Conservation (phyloP, 2,329 filamentous ascomycete genomes). For the Apiospora koreana region DNA sequence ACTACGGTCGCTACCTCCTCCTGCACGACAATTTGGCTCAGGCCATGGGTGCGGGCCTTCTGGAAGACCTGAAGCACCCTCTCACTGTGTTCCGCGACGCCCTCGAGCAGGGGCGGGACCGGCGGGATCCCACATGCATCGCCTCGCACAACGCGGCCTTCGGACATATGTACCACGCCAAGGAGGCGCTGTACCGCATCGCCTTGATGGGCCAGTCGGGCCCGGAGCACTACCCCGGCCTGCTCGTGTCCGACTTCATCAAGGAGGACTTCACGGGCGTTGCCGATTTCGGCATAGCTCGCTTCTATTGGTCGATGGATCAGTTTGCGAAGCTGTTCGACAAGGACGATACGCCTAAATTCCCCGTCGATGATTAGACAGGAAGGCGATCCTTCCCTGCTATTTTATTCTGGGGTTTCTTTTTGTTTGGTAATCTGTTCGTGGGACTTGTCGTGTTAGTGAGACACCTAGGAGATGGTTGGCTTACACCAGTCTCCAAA, state of each 20-base stretch:
- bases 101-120: not conserved
- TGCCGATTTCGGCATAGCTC: too few relatives aligned
- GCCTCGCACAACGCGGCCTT: not conserved
- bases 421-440: too few relatives aligned
- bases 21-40: not conserved
- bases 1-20: not conserved
- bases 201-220: too few relatives aligned
- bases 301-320: too few relatives aligned
- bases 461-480: not conserved
- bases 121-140: not conserved
- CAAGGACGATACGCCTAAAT: too few relatives aligned
- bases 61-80: not conserved
- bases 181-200: not conserved
- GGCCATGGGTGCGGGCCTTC: not conserved
- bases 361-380: too few relatives aligned
- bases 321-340: too few relatives aligned
- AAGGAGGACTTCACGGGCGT: too few relatives aligned
- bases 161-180: not conserved
- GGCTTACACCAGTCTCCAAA: not conserved
- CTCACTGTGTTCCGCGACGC: not conserved
- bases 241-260: too few relatives aligned
- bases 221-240: too few relatives aligned
- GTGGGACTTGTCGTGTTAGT: not conserved
- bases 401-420: too few relatives aligned
- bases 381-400: too few relatives aligned